phyloP scores from a whole-genome alignment of 1,139 yeast genomes.

The Magnusiomyces tetraspermus region DNA sequence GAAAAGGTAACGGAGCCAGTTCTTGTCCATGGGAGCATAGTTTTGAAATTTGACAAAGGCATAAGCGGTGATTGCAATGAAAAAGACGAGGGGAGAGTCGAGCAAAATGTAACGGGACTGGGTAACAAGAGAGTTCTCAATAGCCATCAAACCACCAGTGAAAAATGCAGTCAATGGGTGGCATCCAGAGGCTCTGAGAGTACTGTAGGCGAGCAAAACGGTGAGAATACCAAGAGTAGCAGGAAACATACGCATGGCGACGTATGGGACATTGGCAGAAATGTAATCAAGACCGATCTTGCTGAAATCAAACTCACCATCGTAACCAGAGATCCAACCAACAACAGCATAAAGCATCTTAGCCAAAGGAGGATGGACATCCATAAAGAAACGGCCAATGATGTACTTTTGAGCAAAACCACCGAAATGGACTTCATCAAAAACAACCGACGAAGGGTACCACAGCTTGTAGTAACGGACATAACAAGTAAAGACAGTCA shows the following conservation, averaged over 20 bases:
- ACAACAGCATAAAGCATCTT: constrained; percentile 83
- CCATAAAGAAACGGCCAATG: constrained; percentile 73
- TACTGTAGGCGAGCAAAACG: constrained; percentile 63
- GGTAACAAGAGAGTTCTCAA: constrained; percentile 83
- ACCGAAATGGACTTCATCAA: constrained; percentile 76
- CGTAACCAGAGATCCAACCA: constrained; percentile 82
- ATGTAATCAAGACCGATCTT: constrained; percentile 79
- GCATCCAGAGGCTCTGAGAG: constrained; percentile 80
- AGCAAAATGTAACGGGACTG: constrained; percentile 83
- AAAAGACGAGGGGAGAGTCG: constrained; percentile 85
- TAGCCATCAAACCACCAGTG: constrained; percentile 55
- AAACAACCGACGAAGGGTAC: constrained; percentile 73
- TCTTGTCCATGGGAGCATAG: constrained; percentile 57
- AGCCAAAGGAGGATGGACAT: constrained; percentile 97
- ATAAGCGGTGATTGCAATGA: constrained; percentile 79
- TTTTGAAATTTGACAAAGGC: constrained; percentile 74
- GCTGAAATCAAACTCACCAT: constrained; percentile 85
- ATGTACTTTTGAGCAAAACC: constrained; percentile 57
- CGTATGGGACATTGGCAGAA: constrained; percentile 52
- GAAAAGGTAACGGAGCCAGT: constrained; percentile 63
- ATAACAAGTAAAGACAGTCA: constrained; percentile 45
- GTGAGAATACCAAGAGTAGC: constrained; percentile 78
- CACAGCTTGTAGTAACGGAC: constrained; percentile 56
- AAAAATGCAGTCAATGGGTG: constrained; percentile 64
- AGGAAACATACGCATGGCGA: constrained; percentile 77